Base-by-base conservation (phyloP, 352 stramenopile genomes). In the Globisporangium barbulae region DNA sequence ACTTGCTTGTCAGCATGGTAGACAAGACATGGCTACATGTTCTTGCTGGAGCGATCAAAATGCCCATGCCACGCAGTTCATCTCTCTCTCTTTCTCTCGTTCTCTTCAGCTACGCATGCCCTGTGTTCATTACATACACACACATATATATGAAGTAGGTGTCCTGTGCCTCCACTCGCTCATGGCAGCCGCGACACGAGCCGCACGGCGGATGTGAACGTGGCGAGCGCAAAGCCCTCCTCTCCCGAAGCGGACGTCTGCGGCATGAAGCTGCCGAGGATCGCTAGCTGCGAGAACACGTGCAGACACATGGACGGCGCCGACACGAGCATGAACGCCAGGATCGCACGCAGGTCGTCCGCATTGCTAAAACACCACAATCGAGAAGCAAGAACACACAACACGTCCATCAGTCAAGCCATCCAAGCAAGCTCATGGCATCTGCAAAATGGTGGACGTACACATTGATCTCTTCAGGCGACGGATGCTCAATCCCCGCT, bases 201-300 rank as follows among this genome's bases (percentile, higher is more conserved):
- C 28, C 65, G 79, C 17, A 88, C 73, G 9, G 81, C 75, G 1
- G 73, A 64, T 39, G 58, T 78, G 31, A 79, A 72, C 39, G 75
- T 81, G n/a, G 81, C 77, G 59, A 90, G 59, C 0, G 78, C 81
- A 54, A 88, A 90, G 0, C 78, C 76, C 30, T 80, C 68, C 35
- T 75, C 75, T 6, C 81, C 75, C 15, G 66, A 68, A 10, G 47
- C 56, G n/a, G 57, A 67, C 53, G 49, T 64, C 53, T 65, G 56
- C 33, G 78, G 68, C 50, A 77, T 69, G 59, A 82, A 89, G 63
- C 80, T 79, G 15, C 81, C 75, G 1, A 92, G 60, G 21, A 92
- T 63, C 33, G 74, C 79, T 9, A 92, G 65, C 50, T 90, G 83
- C 9, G 83, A 86, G 57, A 78, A 82, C 25, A 80, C 49, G 50